Conservation (phyloP, 352 stramenopile species). For the Globisporangium yorkense region DNA sequence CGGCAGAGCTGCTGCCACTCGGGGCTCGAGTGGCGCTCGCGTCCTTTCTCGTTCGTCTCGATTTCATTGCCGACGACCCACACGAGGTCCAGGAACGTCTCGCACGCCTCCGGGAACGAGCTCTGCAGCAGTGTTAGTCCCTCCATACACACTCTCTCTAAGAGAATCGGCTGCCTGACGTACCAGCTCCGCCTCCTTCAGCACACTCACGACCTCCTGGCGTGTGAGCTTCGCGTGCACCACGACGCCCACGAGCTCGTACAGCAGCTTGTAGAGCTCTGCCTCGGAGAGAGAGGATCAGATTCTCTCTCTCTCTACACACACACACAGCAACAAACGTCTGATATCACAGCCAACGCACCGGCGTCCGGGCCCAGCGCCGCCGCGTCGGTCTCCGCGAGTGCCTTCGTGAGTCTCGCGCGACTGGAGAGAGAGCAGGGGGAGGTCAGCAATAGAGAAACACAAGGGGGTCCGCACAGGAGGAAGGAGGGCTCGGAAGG, state of each 20-base stretch:
- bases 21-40: slow-evolving; percentile 54
- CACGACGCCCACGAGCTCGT: slow-evolving; percentile 75
- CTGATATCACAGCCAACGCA: slow-evolving; percentile 10
- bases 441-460: background rate
- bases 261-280: slow-evolving; percentile 63
- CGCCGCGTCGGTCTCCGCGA: slow-evolving; percentile 16
- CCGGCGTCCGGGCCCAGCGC: slow-evolving; percentile 17
- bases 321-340: background rate
- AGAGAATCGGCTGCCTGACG: background rate
- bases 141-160: background rate
- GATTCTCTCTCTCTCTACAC: background rate
- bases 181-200: slow-evolving; percentile 68
- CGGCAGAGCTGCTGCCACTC: slow-evolving; percentile 67
- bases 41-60: slow-evolving; percentile 60
- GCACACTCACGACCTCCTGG: slow-evolving; percentile 60
- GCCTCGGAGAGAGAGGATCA: background rate
- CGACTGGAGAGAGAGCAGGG: slow-evolving; percentile 19
- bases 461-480: background rate
- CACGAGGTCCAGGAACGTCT: slow-evolving; percentile 62
- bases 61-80: slow-evolving; percentile 78
- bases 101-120: slow-evolving; percentile 24
- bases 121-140: slow-evolving; percentile 13
- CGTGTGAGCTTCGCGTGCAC: slow-evolving; percentile 62
- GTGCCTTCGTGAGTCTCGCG: slow-evolving; percentile 27
- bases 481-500: background rate